Evolutionary conservation across 2,329 filamentous ascomycete genomes (phyloP).

Genomic region (Pseudogymnoascus sp.): DNA sequence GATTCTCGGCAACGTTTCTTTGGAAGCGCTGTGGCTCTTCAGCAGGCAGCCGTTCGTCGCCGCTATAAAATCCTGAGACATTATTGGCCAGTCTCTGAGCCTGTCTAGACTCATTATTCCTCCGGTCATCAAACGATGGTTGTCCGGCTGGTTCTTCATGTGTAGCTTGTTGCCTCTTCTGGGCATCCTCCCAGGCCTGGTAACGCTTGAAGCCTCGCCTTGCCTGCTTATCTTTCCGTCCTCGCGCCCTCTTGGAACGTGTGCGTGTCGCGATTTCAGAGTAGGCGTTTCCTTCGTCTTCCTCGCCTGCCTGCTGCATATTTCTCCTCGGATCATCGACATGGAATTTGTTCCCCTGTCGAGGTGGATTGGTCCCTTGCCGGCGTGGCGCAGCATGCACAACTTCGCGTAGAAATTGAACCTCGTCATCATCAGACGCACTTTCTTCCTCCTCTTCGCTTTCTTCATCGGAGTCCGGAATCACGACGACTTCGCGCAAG

Average conservation of each 20-base stretch:
- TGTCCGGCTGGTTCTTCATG: neutral
- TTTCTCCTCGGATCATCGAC: slow-evolving; percentile 6
- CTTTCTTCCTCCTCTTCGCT: slow-evolving; percentile 15
- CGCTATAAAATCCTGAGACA: neutral
- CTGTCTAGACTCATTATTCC: neutral
- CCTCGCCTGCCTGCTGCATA: neutral
- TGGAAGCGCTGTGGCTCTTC: neutral
- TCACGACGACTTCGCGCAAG: slow-evolving; percentile 56
- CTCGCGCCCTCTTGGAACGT: slow-evolving; percentile 13
- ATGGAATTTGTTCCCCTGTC: neutral
- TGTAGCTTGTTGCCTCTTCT: slow-evolving; percentile 18
- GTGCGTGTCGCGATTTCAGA: slow-evolving; percentile 17
- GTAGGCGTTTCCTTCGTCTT: neutral
- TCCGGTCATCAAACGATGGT: neutral
- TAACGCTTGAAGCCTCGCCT: slow-evolving; percentile 27
- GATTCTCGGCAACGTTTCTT: neutral
- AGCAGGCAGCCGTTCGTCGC: neutral
- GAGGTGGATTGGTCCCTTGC: neutral
- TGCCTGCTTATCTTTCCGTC: slow-evolving; percentile 16
- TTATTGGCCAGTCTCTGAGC: neutral
- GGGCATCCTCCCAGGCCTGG: slow-evolving; percentile 28
- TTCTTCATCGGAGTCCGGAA: slow-evolving; percentile 33
- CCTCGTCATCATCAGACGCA: slow-evolving; percentile 15
- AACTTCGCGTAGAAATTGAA: slow-evolving; percentile 8
- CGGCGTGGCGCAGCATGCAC: neutral